Base-by-base conservation (phyloP, 2,329 filamentous ascomycete genomes). In the Rutstroemia sp. region DNA sequence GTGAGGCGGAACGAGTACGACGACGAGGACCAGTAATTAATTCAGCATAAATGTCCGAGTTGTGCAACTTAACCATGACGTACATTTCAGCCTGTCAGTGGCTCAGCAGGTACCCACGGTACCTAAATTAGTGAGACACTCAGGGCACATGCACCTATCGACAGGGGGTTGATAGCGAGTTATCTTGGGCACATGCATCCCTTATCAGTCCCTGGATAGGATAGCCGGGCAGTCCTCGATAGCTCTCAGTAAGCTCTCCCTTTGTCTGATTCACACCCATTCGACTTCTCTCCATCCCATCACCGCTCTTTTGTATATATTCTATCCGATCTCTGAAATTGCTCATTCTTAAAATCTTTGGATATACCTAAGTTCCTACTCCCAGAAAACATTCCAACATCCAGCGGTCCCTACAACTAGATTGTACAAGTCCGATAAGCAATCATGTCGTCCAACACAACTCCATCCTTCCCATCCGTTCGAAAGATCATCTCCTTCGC, bases 401-500 rank as follows among this genome's bases (percentile, higher is more conserved):
- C 8, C 12, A 19, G 25, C 23, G 37, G 9, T 44, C 30, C 5
- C 30, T 12, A 7, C 19, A 16, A 30, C n/a, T 12, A 12, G 14
- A 7, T 18, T 42, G 19, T 42, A n/a, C 9, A 19, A 16, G 25
- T 30, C 27, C 51, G 19, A 19, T 25, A 27, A 45, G 14, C 19
- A 27, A 18, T 37, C 19, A 55, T 55, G 53, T 14, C 47, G 44
- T 18, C 37, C 53, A 44, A 51, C 25, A 25, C 38, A 55, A 51
- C 46, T 18, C 49, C 44, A 7, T 51, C 53, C 34, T 39, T 52
- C 37, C 61, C 63, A 16, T 64, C 68, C 4, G 58, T 66, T 27
- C 59, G 58, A 16, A 63, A 63, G 27, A 62, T 65, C 46, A 45
- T 61, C n/a, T 57, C 53, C 47, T 65, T 67, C 45, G 62, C 62